These are phyloP conservation scores for Omphalea diandra DNA, from an alignment of 441 rosid genomes.

Conservation along the genomic window DNA sequence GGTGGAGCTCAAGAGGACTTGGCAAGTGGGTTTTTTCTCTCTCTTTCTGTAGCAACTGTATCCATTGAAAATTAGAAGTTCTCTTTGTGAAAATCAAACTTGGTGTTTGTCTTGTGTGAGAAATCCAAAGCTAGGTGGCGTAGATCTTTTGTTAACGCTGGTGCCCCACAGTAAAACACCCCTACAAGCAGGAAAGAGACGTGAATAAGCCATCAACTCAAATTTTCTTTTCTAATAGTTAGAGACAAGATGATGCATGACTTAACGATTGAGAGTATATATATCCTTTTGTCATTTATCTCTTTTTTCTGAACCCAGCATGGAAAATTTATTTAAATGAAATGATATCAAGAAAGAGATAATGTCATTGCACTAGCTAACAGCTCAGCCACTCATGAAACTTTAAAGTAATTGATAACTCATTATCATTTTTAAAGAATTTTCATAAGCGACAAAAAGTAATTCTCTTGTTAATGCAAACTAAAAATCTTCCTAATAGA, in stretches of 20 bases:
- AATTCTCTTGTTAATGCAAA: neutral
- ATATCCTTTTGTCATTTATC: neutral
- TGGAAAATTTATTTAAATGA: neutral
- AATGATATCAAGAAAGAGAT: neutral
- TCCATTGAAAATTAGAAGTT: slow-evolving; percentile 37
- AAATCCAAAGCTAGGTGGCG: slow-evolving; percentile 76
- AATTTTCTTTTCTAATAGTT: neutral
- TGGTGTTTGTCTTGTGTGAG: slow-evolving; percentile 83
- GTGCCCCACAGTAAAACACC: slow-evolving; percentile 92
- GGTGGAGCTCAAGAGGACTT: slow-evolving; percentile 1
- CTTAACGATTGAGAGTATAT: neutral
- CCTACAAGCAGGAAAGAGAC: slow-evolving; percentile 50
- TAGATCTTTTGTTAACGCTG: slow-evolving; percentile 64
- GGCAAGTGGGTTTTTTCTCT: neutral
- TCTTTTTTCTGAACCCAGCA: neutral
- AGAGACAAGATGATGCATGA: neutral
- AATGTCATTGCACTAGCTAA: no score
- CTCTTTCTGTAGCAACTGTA: no score
- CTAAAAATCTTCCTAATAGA: neutral
- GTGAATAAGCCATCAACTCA: no score
- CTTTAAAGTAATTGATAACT: no score
- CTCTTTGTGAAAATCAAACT: slow-evolving; percentile 89
- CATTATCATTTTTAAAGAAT: no score
- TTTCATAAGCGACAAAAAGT: no score
- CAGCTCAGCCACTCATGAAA: no score